Percentiles rank a stretch among this genome's conserved stretches.
These are phyloP conservation scores for Pseudocercospora fijiensis DNA, from an alignment of 2,329 filamentous ascomycete genomes.

Conservation along the genomic window DNA sequence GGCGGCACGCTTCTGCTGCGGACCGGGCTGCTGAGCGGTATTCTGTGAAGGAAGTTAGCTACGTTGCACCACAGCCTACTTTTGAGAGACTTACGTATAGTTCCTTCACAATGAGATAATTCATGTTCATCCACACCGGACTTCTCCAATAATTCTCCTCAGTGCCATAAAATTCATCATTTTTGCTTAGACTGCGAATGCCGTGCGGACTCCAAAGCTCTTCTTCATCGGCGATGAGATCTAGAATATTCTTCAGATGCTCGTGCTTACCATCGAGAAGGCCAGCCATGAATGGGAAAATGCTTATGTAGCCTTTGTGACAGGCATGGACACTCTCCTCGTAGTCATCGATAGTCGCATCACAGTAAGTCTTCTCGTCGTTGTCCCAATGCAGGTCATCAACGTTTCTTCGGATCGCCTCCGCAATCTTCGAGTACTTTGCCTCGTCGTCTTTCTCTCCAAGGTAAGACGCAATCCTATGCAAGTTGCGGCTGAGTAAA, in stretches of 20 bases:
- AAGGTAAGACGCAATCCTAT: conserved; percentile 74
- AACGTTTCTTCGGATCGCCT: conserved; percentile 79
- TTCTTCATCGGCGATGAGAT: conserved; percentile 74
- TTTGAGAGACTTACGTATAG: conserved; percentile 63
- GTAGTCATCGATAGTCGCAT: conserved; percentile 91
- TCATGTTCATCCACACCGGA: conserved; percentile 94
- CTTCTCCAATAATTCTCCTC: conserved; percentile 97
- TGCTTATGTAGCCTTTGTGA: conserved; percentile 92
- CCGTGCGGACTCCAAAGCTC: conserved; percentile 89
- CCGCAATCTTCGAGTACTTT: conserved; percentile 68
- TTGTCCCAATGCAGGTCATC: conserved; percentile 92
- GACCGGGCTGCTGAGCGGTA: conserved; percentile 63
- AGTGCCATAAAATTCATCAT: conserved; percentile 79
- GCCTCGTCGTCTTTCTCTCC: conserved; percentile 72
- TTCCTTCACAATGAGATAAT: conserved; percentile 79
- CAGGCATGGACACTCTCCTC: conserved; percentile 88
- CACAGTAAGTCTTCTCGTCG: conserved; percentile 79
- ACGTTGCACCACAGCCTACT: not conserved
- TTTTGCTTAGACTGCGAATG: conserved; percentile 84
- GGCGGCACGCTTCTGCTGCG: conserved; percentile 66
- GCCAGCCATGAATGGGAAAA: conserved; percentile 89
- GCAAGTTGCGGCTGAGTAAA: conserved; percentile 86
- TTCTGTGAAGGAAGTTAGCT: conserved; percentile 48
- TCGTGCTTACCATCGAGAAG: conserved; percentile 71
- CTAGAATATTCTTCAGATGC: conserved; percentile 70